phyloP scores from a whole-genome alignment of 2,329 filamentous ascomycete genomes.

The Botrytis porri region DNA sequence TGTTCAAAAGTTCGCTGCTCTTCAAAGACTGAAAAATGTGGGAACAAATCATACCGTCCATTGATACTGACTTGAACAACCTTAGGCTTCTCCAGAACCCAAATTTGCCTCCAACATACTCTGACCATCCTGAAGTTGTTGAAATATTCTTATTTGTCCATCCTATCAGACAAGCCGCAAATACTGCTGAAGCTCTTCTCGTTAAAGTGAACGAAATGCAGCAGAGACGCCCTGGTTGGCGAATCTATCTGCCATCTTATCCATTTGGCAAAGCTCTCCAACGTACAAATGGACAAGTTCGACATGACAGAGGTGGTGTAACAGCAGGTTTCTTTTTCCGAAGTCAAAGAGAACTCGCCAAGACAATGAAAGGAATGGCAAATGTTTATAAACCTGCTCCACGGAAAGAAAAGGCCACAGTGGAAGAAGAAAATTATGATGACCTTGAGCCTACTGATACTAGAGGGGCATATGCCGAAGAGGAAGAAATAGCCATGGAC shows the following conservation, averaged over 20 bases:
- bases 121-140: constrained; percentile 49
- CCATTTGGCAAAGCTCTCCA: constrained; percentile 52
- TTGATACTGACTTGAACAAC: background rate
- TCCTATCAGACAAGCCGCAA: constrained; percentile 52
- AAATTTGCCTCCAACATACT: constrained; percentile 45
- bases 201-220: constrained; percentile 50
- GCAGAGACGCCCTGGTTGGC: constrained; percentile 41
- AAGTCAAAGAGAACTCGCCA: constrained; percentile 35
- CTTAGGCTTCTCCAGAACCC: constrained; percentile 45
- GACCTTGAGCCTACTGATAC: constrained; percentile 29
- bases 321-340: constrained; percentile 50
- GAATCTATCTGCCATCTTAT: constrained; percentile 51
- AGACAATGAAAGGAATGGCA: constrained; percentile 39
- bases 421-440: constrained; percentile 28
- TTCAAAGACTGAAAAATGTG: too few species aligned
- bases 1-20: background rate
- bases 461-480: constrained; percentile 38
- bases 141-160: constrained; percentile 55
- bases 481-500: constrained; percentile 42
- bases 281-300: constrained; percentile 54
- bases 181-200: constrained; percentile 47
- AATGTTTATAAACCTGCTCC: constrained; percentile 38
- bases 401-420: constrained; percentile 28
- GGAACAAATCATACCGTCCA: background rate
- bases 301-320: constrained; percentile 57